phyloP scores from a whole-genome alignment of 352 stramenopile species.

The Globisporangium polare region DNA sequence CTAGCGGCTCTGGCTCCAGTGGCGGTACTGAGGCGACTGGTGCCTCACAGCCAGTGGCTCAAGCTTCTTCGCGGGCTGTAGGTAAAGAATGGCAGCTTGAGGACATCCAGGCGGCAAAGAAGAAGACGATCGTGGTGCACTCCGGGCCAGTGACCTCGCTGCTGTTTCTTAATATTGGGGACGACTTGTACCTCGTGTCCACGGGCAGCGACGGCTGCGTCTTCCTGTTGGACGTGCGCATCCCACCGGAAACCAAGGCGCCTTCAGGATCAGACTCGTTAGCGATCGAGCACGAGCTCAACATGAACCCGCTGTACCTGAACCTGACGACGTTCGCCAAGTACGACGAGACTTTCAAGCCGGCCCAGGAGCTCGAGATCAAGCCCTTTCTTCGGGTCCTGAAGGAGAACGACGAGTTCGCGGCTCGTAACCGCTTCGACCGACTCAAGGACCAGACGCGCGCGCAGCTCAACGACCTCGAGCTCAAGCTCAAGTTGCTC shows the following conservation, averaged over 20 bases:
- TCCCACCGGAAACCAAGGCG: slow-evolving; percentile 25
- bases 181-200: slow-evolving; percentile 50
- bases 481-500: slow-evolving; percentile 61
- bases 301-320: slow-evolving; percentile 55
- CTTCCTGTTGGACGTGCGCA: slow-evolving; percentile 58
- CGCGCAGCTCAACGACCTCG: slow-evolving; percentile 52
- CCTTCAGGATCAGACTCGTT: not conserved
- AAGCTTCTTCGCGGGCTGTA: not conserved
- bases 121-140: slow-evolving; percentile 59
- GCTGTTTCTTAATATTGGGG: slow-evolving; percentile 34
- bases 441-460: slow-evolving; percentile 65
- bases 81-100: slow-evolving; percentile 39
- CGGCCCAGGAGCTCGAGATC: slow-evolving; percentile 33
- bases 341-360: slow-evolving; percentile 61
- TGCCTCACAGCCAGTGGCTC: not conserved
- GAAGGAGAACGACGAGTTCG: slow-evolving; percentile 25
- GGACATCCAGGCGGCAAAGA: slow-evolving; percentile 63
- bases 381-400: slow-evolving; percentile 44
- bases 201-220: slow-evolving; percentile 61
- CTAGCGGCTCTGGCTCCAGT: slow-evolving; percentile 11
- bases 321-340: slow-evolving; percentile 66
- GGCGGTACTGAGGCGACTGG: not conserved
- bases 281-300: slow-evolving; percentile 2
- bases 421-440: slow-evolving; percentile 57
- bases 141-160: slow-evolving; percentile 53